Conservation (phyloP, 331 rosid species). For the Acacia pycnantha region DNA sequence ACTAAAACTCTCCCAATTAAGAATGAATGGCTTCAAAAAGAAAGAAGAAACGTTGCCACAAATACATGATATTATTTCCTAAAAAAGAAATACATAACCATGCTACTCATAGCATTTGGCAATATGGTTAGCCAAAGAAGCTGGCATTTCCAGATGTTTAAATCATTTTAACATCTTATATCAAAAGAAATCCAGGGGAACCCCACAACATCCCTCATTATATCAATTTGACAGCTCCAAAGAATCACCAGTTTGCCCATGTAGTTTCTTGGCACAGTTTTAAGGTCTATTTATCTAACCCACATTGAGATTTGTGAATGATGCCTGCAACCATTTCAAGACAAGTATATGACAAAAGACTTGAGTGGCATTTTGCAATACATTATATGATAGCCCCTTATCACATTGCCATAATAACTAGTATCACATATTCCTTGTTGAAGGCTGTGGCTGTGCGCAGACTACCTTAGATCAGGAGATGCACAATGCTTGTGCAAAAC, state of each 20-base stretch:
- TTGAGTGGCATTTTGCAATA: not conserved
- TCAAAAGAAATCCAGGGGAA: not conserved
- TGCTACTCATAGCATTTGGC: not conserved
- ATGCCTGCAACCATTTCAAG: constrained; percentile 1
- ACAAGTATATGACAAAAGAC: not conserved
- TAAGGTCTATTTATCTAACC: not conserved
- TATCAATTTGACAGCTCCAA: not conserved
- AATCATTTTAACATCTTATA: constrained; percentile 10
- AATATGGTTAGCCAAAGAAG: not conserved
- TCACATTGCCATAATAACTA: constrained; percentile 19
- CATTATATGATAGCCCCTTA: not conserved
- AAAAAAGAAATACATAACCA: not conserved
- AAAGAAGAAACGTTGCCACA: not conserved
- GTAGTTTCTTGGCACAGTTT: not conserved
- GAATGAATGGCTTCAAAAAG: not conserved
- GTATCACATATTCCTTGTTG: constrained; percentile 3
- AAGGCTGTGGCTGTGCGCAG: not conserved
- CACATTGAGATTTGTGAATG: not conserved
- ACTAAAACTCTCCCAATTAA: not conserved
- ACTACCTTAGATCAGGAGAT: constrained; percentile 8
- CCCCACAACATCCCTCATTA: not conserved
- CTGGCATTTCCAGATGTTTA: not conserved
- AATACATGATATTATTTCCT: not conserved
- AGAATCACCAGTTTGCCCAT: constrained; percentile 3
- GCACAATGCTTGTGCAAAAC: constrained; percentile 22